Conservation (phyloP, 2,329 filamentous ascomycete genomes). For the Fulvia fulva region DNA sequence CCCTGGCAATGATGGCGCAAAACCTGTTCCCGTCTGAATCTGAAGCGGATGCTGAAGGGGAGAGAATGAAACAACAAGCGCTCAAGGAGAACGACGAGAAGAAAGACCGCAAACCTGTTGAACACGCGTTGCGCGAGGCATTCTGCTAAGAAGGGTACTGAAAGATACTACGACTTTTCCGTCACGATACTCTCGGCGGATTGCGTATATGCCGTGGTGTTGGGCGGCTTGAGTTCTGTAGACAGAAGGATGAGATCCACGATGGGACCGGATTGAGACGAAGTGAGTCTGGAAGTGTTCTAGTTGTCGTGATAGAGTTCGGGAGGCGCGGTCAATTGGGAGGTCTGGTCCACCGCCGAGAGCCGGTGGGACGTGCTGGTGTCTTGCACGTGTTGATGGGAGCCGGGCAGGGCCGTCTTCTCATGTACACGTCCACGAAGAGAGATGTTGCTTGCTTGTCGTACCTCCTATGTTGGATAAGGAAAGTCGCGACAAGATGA, state of each 20-base stretch:
- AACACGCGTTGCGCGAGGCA: not conserved
- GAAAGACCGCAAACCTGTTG: not conserved
- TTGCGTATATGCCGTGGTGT: not conserved
- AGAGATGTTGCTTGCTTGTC: no score
- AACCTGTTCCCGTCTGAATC: not conserved
- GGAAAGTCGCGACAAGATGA: no score
- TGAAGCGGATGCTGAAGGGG: not conserved
- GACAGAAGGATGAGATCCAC: not conserved
- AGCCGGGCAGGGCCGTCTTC: not conserved
- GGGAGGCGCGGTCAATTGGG: not conserved
- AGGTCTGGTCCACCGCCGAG: not conserved
- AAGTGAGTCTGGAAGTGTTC: not conserved
- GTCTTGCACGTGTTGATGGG: not conserved
- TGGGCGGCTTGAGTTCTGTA: not conserved
- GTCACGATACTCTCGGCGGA: not conserved
- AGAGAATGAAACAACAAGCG: not conserved
- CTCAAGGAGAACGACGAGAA: not conserved
- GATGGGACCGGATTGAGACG: not conserved
- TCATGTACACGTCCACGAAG: no score
- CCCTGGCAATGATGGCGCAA: not conserved
- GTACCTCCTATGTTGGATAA: no score
- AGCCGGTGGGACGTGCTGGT: not conserved
- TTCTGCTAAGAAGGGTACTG: not conserved
- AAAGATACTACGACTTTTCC: not conserved
- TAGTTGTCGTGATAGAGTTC: not conserved